Percentiles rank a stretch among this genome's conserved stretches.
These are phyloP conservation scores for Aspergillus taichungensis DNA, from an alignment of 495 filamentous ascomycete genomes.

Conservation along the genomic window DNA sequence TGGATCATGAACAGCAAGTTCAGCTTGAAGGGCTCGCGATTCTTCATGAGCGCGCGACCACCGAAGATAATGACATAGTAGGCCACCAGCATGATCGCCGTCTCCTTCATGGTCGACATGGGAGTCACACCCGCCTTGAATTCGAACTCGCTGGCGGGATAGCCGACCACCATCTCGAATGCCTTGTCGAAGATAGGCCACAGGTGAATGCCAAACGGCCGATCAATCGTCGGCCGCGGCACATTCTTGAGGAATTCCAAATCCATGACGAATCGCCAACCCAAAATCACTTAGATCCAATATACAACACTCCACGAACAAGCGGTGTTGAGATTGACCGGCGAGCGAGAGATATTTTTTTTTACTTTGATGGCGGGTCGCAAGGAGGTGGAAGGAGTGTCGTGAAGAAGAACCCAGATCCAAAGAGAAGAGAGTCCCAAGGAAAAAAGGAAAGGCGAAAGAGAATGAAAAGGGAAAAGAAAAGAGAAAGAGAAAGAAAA, in stretches of 20 bases:
- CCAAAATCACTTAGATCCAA: not conserved
- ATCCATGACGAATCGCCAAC: slow-evolving; percentile 20
- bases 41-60: slow-evolving; percentile 59
- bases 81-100: slow-evolving; percentile 44
- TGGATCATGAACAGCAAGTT: slow-evolving; percentile 63
- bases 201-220: slow-evolving; percentile 82
- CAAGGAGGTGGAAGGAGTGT: not conserved
- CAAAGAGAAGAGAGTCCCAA: slow-evolving; percentile 23
- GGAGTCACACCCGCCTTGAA: slow-evolving; percentile 52
- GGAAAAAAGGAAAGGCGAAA: slow-evolving; percentile 15
- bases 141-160: slow-evolving; percentile 50
- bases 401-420: slow-evolving; percentile 10
- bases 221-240: slow-evolving; percentile 72
- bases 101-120: slow-evolving; percentile 51
- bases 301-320: too few relatives aligned
- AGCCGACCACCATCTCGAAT: slow-evolving; percentile 64
- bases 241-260: slow-evolving; percentile 55
- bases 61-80: slow-evolving; percentile 63
- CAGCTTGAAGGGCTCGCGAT: slow-evolving; percentile 47
- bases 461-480: slow-evolving; percentile 5
- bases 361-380: slow-evolving; percentile 7
- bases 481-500: slow-evolving; percentile 8
- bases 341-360: slow-evolving; percentile 2
- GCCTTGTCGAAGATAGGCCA: slow-evolving; percentile 92
- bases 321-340: too few relatives aligned